Conservation (phyloP, 1,284 basidiomycete species). For the Bondarzewia mesenterica region DNA sequence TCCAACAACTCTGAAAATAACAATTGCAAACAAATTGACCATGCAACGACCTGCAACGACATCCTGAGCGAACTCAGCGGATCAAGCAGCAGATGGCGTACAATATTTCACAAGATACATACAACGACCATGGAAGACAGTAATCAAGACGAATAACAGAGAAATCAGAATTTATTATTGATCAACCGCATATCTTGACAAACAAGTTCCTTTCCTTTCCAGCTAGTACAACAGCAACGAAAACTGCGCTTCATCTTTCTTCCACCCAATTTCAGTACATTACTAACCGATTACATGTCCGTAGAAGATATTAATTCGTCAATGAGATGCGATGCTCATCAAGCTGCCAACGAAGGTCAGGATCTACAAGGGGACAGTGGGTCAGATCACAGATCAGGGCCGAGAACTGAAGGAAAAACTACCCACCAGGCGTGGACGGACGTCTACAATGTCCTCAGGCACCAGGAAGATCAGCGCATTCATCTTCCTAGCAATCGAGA, state of each 20-base stretch:
- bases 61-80: no score
- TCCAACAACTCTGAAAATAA: no score
- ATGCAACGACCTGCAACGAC: no score
- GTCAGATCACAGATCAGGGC: not conserved
- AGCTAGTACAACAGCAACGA: no score
- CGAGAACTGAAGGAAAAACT: constrained; percentile 10
- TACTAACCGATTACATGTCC: not conserved
- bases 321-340: constrained; percentile 43
- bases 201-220: not conserved
- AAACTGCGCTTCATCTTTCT: not conserved
- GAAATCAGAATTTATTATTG: no score
- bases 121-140: no score
- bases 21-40: no score
- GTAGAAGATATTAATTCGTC: not conserved
- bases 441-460: constrained; percentile 91
- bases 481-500: constrained; percentile 97
- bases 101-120: no score
- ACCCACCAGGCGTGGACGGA: constrained; percentile 73
- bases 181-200: no score
- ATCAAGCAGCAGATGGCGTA: no score
- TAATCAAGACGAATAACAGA: no score
- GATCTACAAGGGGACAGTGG: constrained; percentile 32
- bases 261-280: not conserved
- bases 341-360: constrained; percentile 66
- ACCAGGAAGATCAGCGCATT: constrained; percentile 96